A percentile compares a stretch with the other conserved stretches of the same genome.
Conservation (phyloP, 305 asterid species). For the Fraxinus sp. region DNA sequence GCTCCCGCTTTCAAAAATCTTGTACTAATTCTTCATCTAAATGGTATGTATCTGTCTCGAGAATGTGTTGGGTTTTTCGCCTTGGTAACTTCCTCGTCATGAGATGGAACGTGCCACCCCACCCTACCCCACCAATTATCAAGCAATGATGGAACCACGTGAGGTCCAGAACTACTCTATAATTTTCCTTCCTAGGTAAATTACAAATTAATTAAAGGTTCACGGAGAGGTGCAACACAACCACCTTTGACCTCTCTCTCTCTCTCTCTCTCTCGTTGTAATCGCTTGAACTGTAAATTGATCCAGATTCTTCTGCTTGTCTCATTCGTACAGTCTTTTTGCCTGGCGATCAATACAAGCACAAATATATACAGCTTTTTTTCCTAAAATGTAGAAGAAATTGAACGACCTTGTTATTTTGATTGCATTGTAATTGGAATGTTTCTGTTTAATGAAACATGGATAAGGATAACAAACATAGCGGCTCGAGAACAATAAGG, state of each 20-base stretch:
- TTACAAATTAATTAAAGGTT: neutral
- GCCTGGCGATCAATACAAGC: conserved; percentile 46
- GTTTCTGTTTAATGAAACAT: conserved; percentile 29
- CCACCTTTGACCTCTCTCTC: conserved; percentile 33
- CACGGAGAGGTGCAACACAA: conserved; percentile 5
- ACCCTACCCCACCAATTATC: conserved; percentile 30
- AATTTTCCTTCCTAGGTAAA: neutral
- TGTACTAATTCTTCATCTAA: neutral
- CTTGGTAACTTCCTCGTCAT: neutral
- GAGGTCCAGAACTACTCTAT: conserved; percentile 32
- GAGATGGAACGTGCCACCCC: neutral
- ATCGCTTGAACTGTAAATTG: conserved; percentile 36
- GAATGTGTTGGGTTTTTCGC: neutral
- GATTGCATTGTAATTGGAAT: conserved; percentile 19
- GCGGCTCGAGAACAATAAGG: conserved; percentile 37
- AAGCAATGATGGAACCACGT: conserved; percentile 48
- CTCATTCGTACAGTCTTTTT: conserved; percentile 29
- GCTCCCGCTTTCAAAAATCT: neutral
- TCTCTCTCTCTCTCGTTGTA: conserved; percentile 20
- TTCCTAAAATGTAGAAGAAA: conserved; percentile 23
- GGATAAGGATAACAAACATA: conserved; percentile 43
- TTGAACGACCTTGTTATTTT: neutral
- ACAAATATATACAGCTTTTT: conserved; percentile 13
- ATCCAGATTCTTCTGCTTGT: conserved; percentile 36
- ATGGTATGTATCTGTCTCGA: neutral